Conservation (phyloP, 306 rosid species). For the Boehmeria nivea region DNA sequence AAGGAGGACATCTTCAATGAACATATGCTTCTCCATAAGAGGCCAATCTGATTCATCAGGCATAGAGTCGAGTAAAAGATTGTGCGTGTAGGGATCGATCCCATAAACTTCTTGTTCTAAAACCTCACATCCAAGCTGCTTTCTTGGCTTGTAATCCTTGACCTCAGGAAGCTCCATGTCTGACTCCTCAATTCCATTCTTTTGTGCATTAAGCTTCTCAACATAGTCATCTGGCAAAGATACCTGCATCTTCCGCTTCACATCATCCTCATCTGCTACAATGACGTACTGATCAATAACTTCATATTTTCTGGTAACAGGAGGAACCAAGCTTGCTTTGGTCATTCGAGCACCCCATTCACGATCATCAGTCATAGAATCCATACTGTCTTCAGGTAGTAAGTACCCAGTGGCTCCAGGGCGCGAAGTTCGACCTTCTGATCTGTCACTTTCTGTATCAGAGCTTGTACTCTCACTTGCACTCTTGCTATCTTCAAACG, state of each 20-base stretch:
- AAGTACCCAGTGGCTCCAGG: conserved; percentile 51
- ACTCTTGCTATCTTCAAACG: conserved; percentile 75
- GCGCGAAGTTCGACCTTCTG: conserved; percentile 43
- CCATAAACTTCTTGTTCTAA: conserved; percentile 98
- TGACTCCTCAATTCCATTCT: conserved; percentile 90
- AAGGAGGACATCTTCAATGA: conserved; percentile 84
- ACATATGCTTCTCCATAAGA: conserved; percentile 66
- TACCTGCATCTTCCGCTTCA: conserved; percentile 81
- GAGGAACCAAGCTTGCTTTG: conserved; percentile 97
- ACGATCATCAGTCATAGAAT: conserved; percentile 69
- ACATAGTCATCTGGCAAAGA: conserved; percentile 93
- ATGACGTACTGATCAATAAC: conserved; percentile 77
- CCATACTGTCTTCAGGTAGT: conserved; percentile 42
- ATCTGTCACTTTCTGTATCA: conserved; percentile 62
- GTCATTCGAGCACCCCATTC: conserved; percentile 99
- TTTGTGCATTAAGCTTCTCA: conserved; percentile 83
- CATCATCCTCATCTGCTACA: conserved; percentile 92
- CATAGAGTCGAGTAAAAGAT: conserved; percentile 95
- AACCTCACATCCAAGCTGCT: conserved; percentile 83
- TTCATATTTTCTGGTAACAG: conserved; percentile 92
- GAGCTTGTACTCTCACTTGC: conserved; percentile 58
- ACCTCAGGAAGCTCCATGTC: conserved; percentile 99
- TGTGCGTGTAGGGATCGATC: conserved; percentile 95
- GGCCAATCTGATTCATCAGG: conserved; percentile 85
- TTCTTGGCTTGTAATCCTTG: conserved; percentile 89